Conservation (phyloP, 2,329 filamentous ascomycete species). For the Colletotrichum musae region DNA sequence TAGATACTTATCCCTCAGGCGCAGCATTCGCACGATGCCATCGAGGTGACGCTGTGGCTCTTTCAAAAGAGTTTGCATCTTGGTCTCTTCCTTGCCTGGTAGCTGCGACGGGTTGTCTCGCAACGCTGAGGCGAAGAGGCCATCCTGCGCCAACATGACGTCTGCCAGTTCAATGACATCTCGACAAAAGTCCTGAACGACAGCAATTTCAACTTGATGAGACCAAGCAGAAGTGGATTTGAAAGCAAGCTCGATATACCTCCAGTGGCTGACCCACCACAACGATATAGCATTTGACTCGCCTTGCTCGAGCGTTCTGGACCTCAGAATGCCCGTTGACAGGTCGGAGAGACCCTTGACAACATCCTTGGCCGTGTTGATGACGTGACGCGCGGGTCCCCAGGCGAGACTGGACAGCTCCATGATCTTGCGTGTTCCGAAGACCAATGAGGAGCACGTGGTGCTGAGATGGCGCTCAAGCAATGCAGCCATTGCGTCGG, state of each 20-base stretch:
- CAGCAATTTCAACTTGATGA: slow-evolving; percentile 77
- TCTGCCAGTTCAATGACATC: slow-evolving; percentile 96
- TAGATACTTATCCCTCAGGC: slow-evolving; percentile 89
- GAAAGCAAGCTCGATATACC: slow-evolving; percentile 84
- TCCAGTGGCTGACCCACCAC: slow-evolving; percentile 91
- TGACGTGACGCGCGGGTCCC: slow-evolving; percentile 69
- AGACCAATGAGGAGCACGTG: slow-evolving; percentile 61
- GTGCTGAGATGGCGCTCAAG: slow-evolving; percentile 60
- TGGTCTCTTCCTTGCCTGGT: slow-evolving; percentile 57
- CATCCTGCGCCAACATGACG: slow-evolving; percentile 86
- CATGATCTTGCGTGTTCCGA: slow-evolving; percentile 48
- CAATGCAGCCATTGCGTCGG: slow-evolving; percentile 64
- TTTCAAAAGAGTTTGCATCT: slow-evolving; percentile 67
- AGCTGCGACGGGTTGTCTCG: slow-evolving; percentile 41
- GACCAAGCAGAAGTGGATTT: slow-evolving; percentile 87
- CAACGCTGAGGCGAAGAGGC: slow-evolving; percentile 82
- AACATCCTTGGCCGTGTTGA: slow-evolving; percentile 71
- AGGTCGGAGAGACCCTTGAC: slow-evolving; percentile 70
- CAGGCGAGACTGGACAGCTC: slow-evolving; percentile 62
- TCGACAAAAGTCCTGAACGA: slow-evolving; percentile 93
- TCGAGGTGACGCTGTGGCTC: slow-evolving; percentile 74
- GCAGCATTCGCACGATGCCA: slow-evolving; percentile 88
- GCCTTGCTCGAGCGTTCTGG: slow-evolving; percentile 68
- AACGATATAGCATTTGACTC: slow-evolving; percentile 78
- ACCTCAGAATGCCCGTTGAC: slow-evolving; percentile 68